Percentiles rank a stretch among this genome's conserved stretches.
phyloP scores from a whole-genome alignment of 169 alveolate genomes.

The Plasmodium billcollinsi region DNA sequence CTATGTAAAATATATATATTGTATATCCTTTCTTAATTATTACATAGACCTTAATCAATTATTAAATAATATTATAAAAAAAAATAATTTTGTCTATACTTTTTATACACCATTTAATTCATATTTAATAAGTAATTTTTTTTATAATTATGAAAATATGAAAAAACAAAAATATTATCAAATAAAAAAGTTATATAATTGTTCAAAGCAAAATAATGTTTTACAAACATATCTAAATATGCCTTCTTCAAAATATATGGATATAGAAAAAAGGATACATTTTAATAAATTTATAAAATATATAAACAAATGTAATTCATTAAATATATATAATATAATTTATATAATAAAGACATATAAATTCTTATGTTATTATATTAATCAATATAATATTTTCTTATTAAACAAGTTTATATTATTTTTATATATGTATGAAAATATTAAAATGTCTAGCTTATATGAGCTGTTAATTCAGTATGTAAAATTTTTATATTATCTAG shows the following conservation, averaged over 20 bases:
- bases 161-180: background rate
- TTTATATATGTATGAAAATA: background rate
- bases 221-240: background rate
- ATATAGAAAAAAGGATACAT: slow-evolving; percentile 13
- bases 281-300: slow-evolving; percentile 15
- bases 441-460: slow-evolving; percentile 25
- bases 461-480: slow-evolving; percentile 49
- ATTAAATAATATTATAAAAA: background rate
- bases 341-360: slow-evolving; percentile 40
- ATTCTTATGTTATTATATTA: slow-evolving; percentile 8
- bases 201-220: background rate
- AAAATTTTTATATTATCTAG: slow-evolving; percentile 48
- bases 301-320: background rate
- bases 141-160: slow-evolving; percentile 3
- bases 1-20: slow-evolving; percentile 47
- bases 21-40: slow-evolving; percentile 26
- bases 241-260: background rate
- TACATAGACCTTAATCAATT: slow-evolving; percentile 13
- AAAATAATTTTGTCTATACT: background rate
- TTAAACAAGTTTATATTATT: background rate
- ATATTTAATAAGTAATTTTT: slow-evolving; percentile 21
- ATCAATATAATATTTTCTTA: background rate
- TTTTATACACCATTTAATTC: slow-evolving; percentile 71
- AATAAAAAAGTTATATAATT: background rate
- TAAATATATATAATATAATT: slow-evolving; percentile 27